Percentiles rank a stretch among this genome's conserved stretches.
These are phyloP conservation scores for Colletotrichum truncatum DNA, from an alignment of 2,329 filamentous ascomycete species.

Conservation along the genomic window DNA sequence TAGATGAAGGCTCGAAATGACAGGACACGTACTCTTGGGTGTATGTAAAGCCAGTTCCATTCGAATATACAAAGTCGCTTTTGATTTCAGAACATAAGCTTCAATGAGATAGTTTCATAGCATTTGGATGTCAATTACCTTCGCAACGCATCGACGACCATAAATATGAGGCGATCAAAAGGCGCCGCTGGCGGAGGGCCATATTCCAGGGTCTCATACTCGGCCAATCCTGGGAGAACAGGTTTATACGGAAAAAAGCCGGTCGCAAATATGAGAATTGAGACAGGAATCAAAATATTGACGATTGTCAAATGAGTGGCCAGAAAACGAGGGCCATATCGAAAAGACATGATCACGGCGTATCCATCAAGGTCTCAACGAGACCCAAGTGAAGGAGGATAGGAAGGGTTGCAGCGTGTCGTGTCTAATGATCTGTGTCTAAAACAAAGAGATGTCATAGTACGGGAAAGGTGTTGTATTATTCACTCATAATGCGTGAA, in stretches of 20 bases:
- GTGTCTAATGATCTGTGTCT: not conserved
- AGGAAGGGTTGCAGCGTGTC: not conserved
- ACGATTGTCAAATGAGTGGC: slow-evolving; percentile 64
- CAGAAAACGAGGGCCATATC: slow-evolving; percentile 13
- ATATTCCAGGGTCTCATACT: slow-evolving; percentile 66
- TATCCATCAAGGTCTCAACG: slow-evolving; percentile 28
- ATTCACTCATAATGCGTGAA: slow-evolving; percentile 19
- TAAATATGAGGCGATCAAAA: slow-evolving; percentile 93
- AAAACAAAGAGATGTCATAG: not conserved
- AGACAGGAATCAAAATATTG: slow-evolving; percentile 80
- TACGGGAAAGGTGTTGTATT: not conserved
- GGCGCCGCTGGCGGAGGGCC: slow-evolving; percentile 69
- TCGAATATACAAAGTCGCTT: slow-evolving; percentile 92
- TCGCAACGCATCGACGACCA: slow-evolving; percentile 95
- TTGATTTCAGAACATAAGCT: too few species aligned
- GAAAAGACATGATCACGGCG: slow-evolving; percentile 21
- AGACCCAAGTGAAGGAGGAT: not conserved
- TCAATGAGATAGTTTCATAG: too few species aligned
- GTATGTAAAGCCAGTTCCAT: slow-evolving; percentile 83
- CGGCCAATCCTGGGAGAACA: slow-evolving; percentile 84
- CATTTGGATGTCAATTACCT: too few species aligned
- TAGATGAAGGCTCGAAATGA: not conserved
- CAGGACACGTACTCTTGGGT: slow-evolving; percentile 78
- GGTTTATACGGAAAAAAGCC: slow-evolving; percentile 99
- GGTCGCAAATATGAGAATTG: slow-evolving; percentile 80